phyloP scores from a whole-genome alignment of 73 alveolate genomes.

The Tetrahymena thermophila region DNA sequence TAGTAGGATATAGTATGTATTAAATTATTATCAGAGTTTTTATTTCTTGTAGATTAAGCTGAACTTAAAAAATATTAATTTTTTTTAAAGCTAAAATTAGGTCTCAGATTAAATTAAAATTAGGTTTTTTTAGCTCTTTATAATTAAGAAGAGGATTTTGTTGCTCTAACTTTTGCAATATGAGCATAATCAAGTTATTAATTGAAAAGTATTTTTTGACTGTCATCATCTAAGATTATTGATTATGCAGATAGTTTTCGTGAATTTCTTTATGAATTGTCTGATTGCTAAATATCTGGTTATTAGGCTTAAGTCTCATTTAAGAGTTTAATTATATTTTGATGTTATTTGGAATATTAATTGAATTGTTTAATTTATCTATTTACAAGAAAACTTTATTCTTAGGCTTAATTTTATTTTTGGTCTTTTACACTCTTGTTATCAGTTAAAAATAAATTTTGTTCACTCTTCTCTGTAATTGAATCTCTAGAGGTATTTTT shows the following conservation, averaged over 20 bases:
- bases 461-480: background rate
- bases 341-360: background rate
- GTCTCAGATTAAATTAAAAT: background rate
- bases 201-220: background rate
- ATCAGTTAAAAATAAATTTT: background rate
- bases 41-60: background rate
- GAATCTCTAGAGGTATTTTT: background rate
- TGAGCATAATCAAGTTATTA: background rate
- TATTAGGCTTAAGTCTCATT: background rate
- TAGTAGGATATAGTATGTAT: background rate
- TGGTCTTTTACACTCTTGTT: background rate
- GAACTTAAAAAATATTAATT: background rate
- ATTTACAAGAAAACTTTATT: background rate
- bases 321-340: background rate
- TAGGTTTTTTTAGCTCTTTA: background rate
- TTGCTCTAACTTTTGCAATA: background rate
- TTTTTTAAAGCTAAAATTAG: background rate
- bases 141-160: background rate
- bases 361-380: background rate
- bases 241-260: background rate
- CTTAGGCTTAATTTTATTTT: background rate
- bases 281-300: background rate
- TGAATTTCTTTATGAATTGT: background rate
- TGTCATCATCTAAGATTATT: background rate
- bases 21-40: background rate